Evolutionary conservation across 768 basidiomycete species (phyloP).

Genomic region (Lactarius pseudohatsudake): DNA sequence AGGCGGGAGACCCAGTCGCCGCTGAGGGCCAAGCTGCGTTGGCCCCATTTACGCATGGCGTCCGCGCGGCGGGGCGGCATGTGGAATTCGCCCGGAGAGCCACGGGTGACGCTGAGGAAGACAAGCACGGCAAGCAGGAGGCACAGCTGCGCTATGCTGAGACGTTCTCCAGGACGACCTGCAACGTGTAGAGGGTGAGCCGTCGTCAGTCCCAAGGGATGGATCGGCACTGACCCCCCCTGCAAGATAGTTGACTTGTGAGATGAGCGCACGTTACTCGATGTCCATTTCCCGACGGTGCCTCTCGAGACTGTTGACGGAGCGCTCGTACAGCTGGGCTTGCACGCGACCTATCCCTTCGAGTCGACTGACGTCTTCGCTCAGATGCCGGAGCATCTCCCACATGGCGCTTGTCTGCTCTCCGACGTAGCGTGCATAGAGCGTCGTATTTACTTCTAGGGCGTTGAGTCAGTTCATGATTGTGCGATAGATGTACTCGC

Average conservation of each 20-base stretch:
- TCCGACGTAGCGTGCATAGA: constrained; percentile 83
- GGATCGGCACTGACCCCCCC: constrained; percentile 59
- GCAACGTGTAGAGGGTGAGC: not conserved
- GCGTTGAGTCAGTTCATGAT: constrained; percentile 91
- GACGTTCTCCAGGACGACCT: constrained; percentile 85
- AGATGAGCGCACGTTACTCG: constrained; percentile 68
- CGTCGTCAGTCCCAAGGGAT: not conserved
- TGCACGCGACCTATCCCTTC: constrained; percentile 75
- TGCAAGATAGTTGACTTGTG: constrained; percentile 69
- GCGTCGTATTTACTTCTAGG: constrained; percentile 84
- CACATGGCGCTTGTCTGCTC: constrained; percentile 80
- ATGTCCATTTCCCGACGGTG: constrained; percentile 64
- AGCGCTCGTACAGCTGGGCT: constrained; percentile 61
- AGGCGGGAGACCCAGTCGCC: constrained; percentile 50
- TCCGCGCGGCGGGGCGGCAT: constrained; percentile 25
- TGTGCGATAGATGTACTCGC: constrained; percentile 92
- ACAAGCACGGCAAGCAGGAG: constrained; percentile 82
- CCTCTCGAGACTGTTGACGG: constrained; percentile 64
- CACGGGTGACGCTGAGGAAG: constrained; percentile 85
- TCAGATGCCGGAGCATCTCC: constrained; percentile 69
- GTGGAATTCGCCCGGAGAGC: constrained; percentile 45
- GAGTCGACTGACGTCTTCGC: constrained; percentile 74
- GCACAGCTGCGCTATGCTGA: constrained; percentile 85
- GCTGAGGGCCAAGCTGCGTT: constrained; percentile 55
- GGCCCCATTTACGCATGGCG: constrained; percentile 54